These are phyloP conservation scores for Aspergillus brasiliensis DNA, from an alignment of 2,329 filamentous ascomycete genomes.

Conservation along the genomic window DNA sequence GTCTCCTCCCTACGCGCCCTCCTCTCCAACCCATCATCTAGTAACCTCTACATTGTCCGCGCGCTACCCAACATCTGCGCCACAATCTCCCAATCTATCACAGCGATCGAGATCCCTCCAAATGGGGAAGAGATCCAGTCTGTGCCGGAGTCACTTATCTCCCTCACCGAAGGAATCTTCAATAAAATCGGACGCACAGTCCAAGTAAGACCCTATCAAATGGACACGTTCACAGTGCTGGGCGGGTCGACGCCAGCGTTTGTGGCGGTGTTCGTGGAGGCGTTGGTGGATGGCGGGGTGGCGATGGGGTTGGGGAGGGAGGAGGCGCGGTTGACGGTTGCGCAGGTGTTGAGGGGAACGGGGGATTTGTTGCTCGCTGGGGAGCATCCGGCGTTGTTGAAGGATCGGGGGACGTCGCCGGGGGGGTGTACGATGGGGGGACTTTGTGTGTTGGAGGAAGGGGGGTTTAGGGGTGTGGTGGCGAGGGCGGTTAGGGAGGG, in stretches of 20 bases:
- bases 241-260: slow-evolving; percentile 65
- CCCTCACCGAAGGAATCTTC: slow-evolving; percentile 51
- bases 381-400: slow-evolving; percentile 61
- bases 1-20: neutral
- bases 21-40: neutral
- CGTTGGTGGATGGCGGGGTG: slow-evolving; percentile 62
- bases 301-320: slow-evolving; percentile 63
- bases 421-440: slow-evolving; percentile 67
- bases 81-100: neutral
- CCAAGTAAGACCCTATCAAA: slow-evolving; percentile 53
- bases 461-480: slow-evolving; percentile 56
- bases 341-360: slow-evolving; percentile 63
- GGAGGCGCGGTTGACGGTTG: slow-evolving; percentile 63
- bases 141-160: no score
- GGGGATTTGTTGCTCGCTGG: slow-evolving; percentile 61
- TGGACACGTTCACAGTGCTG: slow-evolving; percentile 61
- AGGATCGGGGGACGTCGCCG: slow-evolving; percentile 63
- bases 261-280: slow-evolving; percentile 61
- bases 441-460: slow-evolving; percentile 62
- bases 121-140: neutral
- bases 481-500: slow-evolving; percentile 61
- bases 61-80: neutral
- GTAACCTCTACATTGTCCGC: neutral
- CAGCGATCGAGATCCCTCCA: neutral
- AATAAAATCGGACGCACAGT: slow-evolving; percentile 51